Percentiles rank a stretch among this genome's conserved stretches.
Evolutionary conservation across 345 rosid species (phyloP).

Genomic region (Eucalyptus rudis): DNA sequence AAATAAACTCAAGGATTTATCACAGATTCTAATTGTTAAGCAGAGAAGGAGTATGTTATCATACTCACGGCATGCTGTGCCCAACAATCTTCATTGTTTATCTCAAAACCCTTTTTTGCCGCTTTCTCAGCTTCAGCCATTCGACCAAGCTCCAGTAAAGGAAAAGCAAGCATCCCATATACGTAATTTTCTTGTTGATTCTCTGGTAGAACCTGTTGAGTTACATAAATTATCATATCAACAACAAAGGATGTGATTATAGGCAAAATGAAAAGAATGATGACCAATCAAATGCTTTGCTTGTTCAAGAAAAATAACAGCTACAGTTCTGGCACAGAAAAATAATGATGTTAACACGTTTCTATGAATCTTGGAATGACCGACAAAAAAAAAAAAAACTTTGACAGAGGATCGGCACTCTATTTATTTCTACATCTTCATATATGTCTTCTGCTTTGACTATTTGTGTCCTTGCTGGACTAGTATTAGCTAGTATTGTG

Average conservation of each 20-base stretch:
- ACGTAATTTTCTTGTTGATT: constrained; percentile 57
- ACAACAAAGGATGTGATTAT: neutral
- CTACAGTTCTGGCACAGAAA: neutral
- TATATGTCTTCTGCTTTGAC: neutral
- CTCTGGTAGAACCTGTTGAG: constrained; percentile 45
- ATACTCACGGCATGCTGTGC: constrained; percentile 79
- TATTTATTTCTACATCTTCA: neutral
- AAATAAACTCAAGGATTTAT: neutral
- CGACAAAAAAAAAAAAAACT: neutral
- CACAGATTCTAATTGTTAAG: neutral
- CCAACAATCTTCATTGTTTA: constrained; percentile 68
- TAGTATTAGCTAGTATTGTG: neutral
- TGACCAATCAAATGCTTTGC: neutral
- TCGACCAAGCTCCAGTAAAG: constrained; percentile 72
- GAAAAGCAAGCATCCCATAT: constrained; percentile 82
- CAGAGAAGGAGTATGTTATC: neutral
- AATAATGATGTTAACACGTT: neutral
- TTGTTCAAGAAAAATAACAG: neutral
- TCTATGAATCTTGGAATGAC: neutral
- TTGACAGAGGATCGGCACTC: neutral
- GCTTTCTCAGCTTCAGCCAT: constrained; percentile 76
- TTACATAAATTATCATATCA: neutral
- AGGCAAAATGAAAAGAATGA: neutral
- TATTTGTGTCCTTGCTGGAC: neutral
- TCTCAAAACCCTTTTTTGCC: constrained; percentile 62